Evolutionary conservation across 352 stramenopile species (phyloP).

Genomic region (Phytopythium chamaehyphon): DNA sequence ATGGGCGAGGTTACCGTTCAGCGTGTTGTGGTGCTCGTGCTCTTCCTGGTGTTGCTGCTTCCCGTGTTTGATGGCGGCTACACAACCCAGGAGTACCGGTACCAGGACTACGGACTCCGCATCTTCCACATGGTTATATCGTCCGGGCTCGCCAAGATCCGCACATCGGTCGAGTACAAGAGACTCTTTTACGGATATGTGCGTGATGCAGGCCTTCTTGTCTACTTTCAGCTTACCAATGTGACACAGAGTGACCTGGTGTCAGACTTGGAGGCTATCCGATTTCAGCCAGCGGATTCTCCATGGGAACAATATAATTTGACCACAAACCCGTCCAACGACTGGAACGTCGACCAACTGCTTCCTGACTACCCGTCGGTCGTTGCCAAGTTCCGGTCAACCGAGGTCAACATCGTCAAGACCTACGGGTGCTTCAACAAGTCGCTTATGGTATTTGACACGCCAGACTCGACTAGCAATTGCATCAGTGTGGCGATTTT

Average conservation of each 20-base stretch:
- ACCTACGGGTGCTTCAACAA: constrained; percentile 72
- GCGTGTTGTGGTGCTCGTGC: constrained; percentile 85
- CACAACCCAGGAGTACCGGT: constrained; percentile 68
- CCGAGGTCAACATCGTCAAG: constrained; percentile 73
- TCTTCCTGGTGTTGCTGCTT: constrained; percentile 89
- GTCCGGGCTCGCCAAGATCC: constrained; percentile 32
- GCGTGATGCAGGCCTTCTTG: constrained; percentile 45
- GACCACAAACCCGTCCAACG: constrained; percentile 53
- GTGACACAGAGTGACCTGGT: constrained; percentile 30
- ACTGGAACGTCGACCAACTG: constrained; percentile 37
- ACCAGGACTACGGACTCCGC: constrained; percentile 82
- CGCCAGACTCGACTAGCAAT: constrained; percentile 34
- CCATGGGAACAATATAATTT: constrained; percentile 41
- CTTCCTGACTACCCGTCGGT: constrained; percentile 38
- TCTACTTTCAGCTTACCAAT: constrained; percentile 61
- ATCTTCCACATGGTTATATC: constrained; percentile 68
- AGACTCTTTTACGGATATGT: constrained; percentile 66
- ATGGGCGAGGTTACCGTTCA: constrained; percentile 88
- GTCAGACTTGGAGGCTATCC: constrained; percentile 28
- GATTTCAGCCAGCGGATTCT: constrained; percentile 41
- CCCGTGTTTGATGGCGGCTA: constrained; percentile 84
- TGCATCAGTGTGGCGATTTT: constrained; percentile 84
- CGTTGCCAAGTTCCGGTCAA: constrained; percentile 32
- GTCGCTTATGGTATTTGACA: constrained; percentile 54
- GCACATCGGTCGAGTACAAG: constrained; percentile 41